These are phyloP conservation scores for Chenopodium suecicum DNA, from an alignment of 148 eudicot species.

Conservation along the genomic window DNA sequence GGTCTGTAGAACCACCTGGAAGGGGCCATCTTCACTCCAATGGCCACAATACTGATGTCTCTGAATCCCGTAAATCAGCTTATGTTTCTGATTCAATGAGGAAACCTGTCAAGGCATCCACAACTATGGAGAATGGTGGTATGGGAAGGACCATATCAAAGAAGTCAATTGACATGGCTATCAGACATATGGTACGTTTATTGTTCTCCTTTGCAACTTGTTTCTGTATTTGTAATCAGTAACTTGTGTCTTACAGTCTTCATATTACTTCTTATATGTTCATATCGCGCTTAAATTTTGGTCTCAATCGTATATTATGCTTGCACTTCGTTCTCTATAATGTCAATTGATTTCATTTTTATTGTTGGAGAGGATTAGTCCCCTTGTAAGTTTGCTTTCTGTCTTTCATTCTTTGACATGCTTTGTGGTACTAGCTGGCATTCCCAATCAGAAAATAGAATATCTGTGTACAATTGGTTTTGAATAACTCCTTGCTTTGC, in stretches of 20 bases:
- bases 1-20: constrained; percentile 58
- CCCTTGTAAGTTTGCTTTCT: not conserved
- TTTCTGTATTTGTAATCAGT: constrained; percentile 10
- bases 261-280: not conserved
- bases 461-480: not conserved
- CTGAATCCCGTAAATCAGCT: constrained; percentile 52
- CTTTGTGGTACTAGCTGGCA: not conserved
- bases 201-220: not conserved
- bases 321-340: not conserved
- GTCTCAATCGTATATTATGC: not conserved
- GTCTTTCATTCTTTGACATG: not conserved
- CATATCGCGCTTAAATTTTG: not conserved
- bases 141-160: constrained; percentile 90
- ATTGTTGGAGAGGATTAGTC: not conserved
- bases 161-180: constrained; percentile 96
- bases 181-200: constrained; percentile 79
- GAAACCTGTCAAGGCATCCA: constrained; percentile 60
- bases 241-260: not conserved
- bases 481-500: constrained; percentile 4
- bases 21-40: constrained; percentile 49
- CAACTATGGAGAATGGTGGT: constrained; percentile 54
- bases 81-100: constrained; percentile 57
- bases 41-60: constrained; percentile 48
- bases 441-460: not conserved
- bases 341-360: not conserved